phyloP scores from a whole-genome alignment of 371 early-diverging fungal genomes.

The Smittium culicis region DNA sequence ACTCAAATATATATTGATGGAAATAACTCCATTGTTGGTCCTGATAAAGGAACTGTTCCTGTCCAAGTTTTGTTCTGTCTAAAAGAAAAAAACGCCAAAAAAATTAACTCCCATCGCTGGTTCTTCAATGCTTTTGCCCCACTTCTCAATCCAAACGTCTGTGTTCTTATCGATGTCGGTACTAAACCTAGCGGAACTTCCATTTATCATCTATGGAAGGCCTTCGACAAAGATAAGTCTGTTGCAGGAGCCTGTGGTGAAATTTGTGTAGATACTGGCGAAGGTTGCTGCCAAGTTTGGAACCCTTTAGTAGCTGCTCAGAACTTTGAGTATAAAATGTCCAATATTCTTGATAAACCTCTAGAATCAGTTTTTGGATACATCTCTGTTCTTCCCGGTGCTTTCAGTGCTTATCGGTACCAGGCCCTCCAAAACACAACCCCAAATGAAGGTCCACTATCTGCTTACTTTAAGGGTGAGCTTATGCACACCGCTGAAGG shows the following conservation, averaged over 20 bases:
- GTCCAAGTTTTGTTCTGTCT: conserved; percentile 80
- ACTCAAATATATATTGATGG: conserved; percentile 63
- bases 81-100: conserved; percentile 74
- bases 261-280: conserved; percentile 75
- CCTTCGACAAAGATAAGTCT: conserved; percentile 74
- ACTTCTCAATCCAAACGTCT: conserved; percentile 69
- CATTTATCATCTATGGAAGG: conserved; percentile 80
- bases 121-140: conserved; percentile 86
- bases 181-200: conserved; percentile 72
- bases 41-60: conserved; percentile 61
- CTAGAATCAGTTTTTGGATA: conserved; percentile 93
- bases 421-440: conserved; percentile 61
- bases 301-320: conserved; percentile 89
- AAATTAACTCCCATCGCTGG: conserved; percentile 95
- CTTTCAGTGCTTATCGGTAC: conserved; percentile 94
- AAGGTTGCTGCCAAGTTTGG: conserved; percentile 42
- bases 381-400: conserved; percentile 89
- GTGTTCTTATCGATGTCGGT: conserved; percentile 83
- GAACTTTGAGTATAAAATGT: conserved; percentile 95
- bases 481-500: conserved; percentile 58
- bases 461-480: conserved; percentile 88
- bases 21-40: conserved; percentile 45
- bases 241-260: conserved; percentile 93
- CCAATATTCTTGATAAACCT: conserved; percentile 93
- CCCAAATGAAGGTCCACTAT: conserved; percentile 58